A percentile compares a stretch with the other conserved stretches of the same genome.
Conservation (phyloP, 352 stramenopile genomes). For the Phytophthora litchii region DNA sequence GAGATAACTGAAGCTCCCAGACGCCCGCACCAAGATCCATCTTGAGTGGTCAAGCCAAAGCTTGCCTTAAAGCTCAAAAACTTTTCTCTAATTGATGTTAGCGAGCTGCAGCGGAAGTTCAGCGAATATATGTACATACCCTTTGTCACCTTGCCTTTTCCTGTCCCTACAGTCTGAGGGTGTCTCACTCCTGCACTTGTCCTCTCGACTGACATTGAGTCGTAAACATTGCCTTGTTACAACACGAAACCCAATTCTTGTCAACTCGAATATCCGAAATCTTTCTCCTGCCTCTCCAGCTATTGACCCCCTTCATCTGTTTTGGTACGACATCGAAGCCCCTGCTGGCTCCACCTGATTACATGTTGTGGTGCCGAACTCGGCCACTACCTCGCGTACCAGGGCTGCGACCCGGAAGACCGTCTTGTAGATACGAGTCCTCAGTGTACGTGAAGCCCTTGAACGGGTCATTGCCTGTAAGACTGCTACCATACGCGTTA, state of each 20-base stretch:
- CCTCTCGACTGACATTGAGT: constrained; percentile 11
- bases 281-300: constrained; percentile 20
- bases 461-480: constrained; percentile 75
- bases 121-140: constrained; percentile 47
- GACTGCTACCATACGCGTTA: constrained; percentile 54
- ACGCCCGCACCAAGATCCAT: background rate
- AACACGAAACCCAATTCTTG: constrained; percentile 12
- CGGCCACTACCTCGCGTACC: constrained; percentile 27
- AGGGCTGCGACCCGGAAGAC: constrained; percentile 42
- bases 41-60: constrained; percentile 15
- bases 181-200: constrained; percentile 23
- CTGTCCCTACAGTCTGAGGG: constrained; percentile 30
- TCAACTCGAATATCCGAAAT: constrained; percentile 20
- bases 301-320: constrained; percentile 29
- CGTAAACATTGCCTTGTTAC: constrained; percentile 21
- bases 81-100: constrained; percentile 35
- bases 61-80: constrained; percentile 26
- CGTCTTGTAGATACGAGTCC: constrained; percentile 77
- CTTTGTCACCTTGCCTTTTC: constrained; percentile 33
- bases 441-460: constrained; percentile 89
- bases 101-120: constrained; percentile 24
- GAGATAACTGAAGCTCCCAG: constrained; percentile 27
- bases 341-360: constrained; percentile 7
- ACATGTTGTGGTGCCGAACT: constrained; percentile 43
- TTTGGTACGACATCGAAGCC: constrained; percentile 7